Conservation (phyloP, 2,329 filamentous ascomycete species). For the Aspergillus candidus region DNA sequence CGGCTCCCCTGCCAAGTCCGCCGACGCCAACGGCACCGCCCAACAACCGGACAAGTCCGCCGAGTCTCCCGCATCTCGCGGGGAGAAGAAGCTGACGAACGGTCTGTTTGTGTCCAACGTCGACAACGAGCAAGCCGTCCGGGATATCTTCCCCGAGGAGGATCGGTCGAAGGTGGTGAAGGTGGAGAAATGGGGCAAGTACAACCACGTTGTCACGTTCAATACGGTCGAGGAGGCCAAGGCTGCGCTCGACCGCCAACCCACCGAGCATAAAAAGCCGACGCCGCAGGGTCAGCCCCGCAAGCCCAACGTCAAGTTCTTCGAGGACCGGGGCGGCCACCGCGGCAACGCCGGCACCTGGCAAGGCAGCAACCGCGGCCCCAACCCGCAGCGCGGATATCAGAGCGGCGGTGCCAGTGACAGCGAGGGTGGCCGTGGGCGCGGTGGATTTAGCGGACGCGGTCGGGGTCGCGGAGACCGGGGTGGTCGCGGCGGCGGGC, state of each 20-base stretch:
- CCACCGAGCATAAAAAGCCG: slow-evolving; percentile 69
- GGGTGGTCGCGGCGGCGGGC: slow-evolving; percentile 46
- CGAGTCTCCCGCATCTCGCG: slow-evolving; percentile 51
- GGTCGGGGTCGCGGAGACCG: slow-evolving; percentile 51
- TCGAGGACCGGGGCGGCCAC: slow-evolving; percentile 59
- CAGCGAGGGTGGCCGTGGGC: slow-evolving; percentile 58
- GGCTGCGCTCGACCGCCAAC: slow-evolving; percentile 66
- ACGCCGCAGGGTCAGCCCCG: slow-evolving; percentile 63
- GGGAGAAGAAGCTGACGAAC: slow-evolving; percentile 61
- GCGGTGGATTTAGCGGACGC: slow-evolving; percentile 41
- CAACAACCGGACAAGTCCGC: slow-evolving; percentile 41
- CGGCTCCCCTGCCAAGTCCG: slow-evolving; percentile 38
- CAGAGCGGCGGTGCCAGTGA: slow-evolving; percentile 76
- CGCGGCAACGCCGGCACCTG: slow-evolving; percentile 51
- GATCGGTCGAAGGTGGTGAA: slow-evolving; percentile 74
- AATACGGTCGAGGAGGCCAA: slow-evolving; percentile 73
- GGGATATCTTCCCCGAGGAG: slow-evolving; percentile 74
- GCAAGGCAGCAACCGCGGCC: slow-evolving; percentile 54
- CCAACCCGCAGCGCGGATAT: slow-evolving; percentile 67
- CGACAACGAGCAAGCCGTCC: slow-evolving; percentile 73
- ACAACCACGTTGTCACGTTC: slow-evolving; percentile 78
- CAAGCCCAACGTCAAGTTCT: slow-evolving; percentile 77
- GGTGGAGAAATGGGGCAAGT: slow-evolving; percentile 63
- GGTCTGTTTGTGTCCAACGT: slow-evolving; percentile 88
- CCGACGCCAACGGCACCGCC: slow-evolving; percentile 47